phyloP scores from a whole-genome alignment of 805 yeast species.

The Candida anglica region DNA sequence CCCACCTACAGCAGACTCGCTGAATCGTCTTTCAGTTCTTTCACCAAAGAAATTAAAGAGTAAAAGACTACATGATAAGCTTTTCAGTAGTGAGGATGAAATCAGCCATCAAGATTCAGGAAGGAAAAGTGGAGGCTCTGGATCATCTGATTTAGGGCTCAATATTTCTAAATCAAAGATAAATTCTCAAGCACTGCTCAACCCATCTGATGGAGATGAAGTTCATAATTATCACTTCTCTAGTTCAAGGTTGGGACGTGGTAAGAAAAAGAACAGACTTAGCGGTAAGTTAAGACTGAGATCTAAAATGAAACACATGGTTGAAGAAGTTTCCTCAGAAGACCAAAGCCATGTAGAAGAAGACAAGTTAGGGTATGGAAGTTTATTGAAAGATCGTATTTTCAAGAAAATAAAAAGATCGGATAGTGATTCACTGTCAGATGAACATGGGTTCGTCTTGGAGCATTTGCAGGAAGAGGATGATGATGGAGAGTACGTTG shows the following conservation, averaged over 20 bases:
- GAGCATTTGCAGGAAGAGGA: neutral
- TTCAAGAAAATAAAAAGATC: constrained; percentile 5
- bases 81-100: constrained; percentile 21
- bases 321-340: no score
- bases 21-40: constrained; percentile 1
- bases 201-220: no score
- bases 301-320: no score
- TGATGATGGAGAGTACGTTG: neutral
- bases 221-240: constrained; percentile 1
- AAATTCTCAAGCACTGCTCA: no score
- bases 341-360: no score
- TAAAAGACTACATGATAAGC: constrained; percentile 27
- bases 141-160: no score
- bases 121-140: neutral
- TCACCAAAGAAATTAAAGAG: constrained; percentile 4
- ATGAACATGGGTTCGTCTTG: neutral
- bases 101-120: no score
- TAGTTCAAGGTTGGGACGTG: no score
- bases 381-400: constrained; percentile 1
- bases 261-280: no score
- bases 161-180: no score
- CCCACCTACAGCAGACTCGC: constrained; percentile 21
- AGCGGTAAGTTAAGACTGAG: no score
- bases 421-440: neutral
- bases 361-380: no score